These are phyloP conservation scores for Magnusiomyces tetraspermus DNA, from an alignment of 1,139 yeast genomes.

Conservation along the genomic window DNA sequence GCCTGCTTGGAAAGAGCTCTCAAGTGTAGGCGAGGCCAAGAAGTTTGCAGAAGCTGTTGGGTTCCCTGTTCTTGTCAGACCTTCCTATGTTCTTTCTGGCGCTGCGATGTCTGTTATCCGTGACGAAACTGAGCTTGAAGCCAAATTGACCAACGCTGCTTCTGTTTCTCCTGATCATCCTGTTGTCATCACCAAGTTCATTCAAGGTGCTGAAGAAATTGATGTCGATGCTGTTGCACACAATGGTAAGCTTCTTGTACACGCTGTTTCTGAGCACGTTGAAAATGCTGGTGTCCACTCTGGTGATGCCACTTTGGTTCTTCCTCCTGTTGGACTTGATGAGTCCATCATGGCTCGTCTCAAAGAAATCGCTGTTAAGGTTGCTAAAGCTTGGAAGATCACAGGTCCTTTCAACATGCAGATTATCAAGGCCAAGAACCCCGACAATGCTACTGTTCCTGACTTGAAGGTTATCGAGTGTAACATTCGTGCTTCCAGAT, in stretches of 20 bases:
- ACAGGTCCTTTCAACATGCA: conserved; percentile 99
- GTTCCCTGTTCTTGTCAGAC: conserved; percentile 95
- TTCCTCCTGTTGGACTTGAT: conserved; percentile 83
- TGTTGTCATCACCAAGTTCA: conserved; percentile 93
- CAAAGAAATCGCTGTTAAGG: conserved; percentile 89
- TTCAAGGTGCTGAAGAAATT: conserved; percentile 95
- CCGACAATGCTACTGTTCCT: conserved; percentile 57
- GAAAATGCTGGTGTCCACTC: conserved; percentile 99
- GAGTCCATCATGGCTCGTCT: conserved; percentile 83
- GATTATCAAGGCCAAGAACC: conserved; percentile 70
- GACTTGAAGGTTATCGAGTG: conserved; percentile 97
- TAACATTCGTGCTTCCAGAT: conserved; percentile 96
- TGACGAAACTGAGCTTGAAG: conserved; percentile 79
- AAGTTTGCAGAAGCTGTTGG: conserved; percentile 83
- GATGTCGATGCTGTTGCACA: conserved; percentile 98
- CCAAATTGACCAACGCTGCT: conserved; percentile 85
- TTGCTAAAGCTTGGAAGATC: conserved; percentile 83
- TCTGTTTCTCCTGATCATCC: conserved; percentile 98
- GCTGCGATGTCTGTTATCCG: conserved; percentile 98
- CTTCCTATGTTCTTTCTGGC: conserved; percentile 94
- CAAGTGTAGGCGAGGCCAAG: conserved; percentile 90
- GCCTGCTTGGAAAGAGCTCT: conserved; percentile 98
- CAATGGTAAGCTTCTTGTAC: conserved; percentile 92
- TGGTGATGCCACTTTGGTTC: conserved; percentile 96
- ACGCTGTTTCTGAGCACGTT: conserved; percentile 96